Evolutionary conservation across 2,329 filamentous ascomycete genomes (phyloP).

Genomic region (Dactylellina sp.): DNA sequence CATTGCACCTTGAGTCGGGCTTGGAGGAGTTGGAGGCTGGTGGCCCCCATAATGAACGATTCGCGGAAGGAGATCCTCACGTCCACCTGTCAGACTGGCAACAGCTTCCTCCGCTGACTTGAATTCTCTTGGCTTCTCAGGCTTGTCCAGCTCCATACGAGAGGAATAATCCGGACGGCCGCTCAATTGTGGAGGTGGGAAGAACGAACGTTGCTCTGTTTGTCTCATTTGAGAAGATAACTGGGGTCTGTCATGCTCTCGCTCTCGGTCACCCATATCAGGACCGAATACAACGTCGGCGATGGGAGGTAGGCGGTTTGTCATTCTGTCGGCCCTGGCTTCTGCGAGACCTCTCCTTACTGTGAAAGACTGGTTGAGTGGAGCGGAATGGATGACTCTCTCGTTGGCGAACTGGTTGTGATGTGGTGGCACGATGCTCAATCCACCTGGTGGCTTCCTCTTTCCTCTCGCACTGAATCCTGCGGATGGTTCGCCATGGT

Average conservation of each 20-base stretch:
- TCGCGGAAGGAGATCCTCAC: slow-evolving; percentile 89
- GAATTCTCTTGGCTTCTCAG: slow-evolving; percentile 81
- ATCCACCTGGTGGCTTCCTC: slow-evolving; percentile 84
- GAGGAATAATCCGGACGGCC: slow-evolving; percentile 74
- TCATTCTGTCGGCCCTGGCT: slow-evolving; percentile 55
- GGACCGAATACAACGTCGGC: slow-evolving; percentile 85
- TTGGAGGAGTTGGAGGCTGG: slow-evolving; percentile 91
- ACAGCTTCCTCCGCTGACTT: slow-evolving; percentile 96
- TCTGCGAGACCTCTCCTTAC: slow-evolving; percentile 72
- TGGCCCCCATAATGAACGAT: slow-evolving; percentile 95
- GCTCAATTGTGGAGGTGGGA: slow-evolving; percentile 60
- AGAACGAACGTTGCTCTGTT: slow-evolving; percentile 58
- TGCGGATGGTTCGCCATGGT: slow-evolving; percentile 67
- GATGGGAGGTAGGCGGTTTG: slow-evolving; percentile 89
- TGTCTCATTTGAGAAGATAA: slow-evolving; percentile 54
- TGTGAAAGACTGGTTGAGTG: slow-evolving; percentile 93
- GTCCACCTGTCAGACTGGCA: slow-evolving; percentile 87
- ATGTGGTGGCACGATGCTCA: slow-evolving; percentile 94
- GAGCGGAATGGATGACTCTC: slow-evolving; percentile 95
- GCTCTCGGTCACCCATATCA: slow-evolving; percentile 72
- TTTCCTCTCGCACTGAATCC: slow-evolving; percentile 67
- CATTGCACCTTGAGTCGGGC: slow-evolving; percentile 66
- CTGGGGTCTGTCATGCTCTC: slow-evolving; percentile 59
- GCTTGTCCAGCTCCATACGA: slow-evolving; percentile 64
- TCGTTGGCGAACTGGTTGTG: slow-evolving; percentile 93